Conservation (phyloP, 176 grass and related monocot species). For the Oryza glumipatula region DNA sequence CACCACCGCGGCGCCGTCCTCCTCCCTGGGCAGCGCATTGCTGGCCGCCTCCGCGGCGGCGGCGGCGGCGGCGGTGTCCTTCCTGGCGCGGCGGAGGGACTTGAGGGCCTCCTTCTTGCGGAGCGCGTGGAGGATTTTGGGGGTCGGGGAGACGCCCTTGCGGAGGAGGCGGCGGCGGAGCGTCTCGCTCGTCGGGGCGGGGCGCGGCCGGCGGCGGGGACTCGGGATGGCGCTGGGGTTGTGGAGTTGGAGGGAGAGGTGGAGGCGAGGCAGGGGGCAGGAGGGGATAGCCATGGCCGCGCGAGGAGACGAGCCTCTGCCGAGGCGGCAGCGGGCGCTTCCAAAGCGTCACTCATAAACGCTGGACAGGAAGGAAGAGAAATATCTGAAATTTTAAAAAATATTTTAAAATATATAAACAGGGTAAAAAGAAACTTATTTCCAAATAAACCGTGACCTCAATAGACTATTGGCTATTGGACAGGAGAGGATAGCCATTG, state of each 20-base stretch:
- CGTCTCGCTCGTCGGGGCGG: conserved; percentile 52
- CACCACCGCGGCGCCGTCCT: conserved; percentile 23
- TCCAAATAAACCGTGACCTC: no score
- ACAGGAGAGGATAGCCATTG: conserved; percentile 46
- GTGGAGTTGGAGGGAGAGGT: conserved; percentile 44
- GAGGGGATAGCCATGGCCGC: conserved; percentile 47
- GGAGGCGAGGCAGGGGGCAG: conserved; percentile 35
- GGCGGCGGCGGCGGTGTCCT: conserved; percentile 44
- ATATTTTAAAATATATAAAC: no score
- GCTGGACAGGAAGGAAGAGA: background rate
- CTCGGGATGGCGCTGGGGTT: background rate
- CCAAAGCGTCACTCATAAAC: background rate
- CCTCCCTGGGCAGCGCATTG: conserved; percentile 1
- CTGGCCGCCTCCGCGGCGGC: background rate
- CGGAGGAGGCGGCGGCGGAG: conserved; percentile 66
- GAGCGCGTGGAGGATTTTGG: conserved; percentile 84
- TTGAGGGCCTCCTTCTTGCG: conserved; percentile 89
- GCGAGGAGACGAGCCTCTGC: background rate
- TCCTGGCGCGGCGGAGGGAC: conserved; percentile 70
- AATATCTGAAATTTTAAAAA: background rate
- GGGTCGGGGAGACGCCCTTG: conserved; percentile 69
- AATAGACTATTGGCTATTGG: background rate
- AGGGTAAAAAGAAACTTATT: no score
- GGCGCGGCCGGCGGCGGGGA: conserved; percentile 21
- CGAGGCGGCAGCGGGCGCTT: background rate